phyloP scores from a whole-genome alignment of 345 rosid genomes.

The Anacardium occidentale region DNA sequence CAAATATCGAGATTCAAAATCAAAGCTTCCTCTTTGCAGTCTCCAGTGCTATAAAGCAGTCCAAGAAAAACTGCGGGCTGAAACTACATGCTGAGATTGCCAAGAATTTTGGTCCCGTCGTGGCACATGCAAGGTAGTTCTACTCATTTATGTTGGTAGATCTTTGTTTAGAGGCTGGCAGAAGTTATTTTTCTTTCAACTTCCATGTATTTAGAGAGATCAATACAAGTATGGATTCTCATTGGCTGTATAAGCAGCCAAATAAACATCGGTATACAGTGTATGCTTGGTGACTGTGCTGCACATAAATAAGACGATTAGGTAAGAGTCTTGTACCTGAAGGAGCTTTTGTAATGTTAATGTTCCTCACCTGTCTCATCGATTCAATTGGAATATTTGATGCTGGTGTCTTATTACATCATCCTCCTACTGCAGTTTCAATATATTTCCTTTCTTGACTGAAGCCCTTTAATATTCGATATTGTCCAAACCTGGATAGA shows the following conservation, averaged over 20 bases:
- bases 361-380: background rate
- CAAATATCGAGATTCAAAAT: constrained; percentile 86
- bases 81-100: constrained; percentile 30
- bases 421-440: background rate
- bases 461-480: background rate
- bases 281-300: background rate
- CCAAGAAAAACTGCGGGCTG: constrained; percentile 38
- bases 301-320: constrained; percentile 6
- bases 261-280: background rate
- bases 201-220: constrained; percentile 9
- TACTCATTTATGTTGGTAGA: constrained; percentile 18
- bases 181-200: constrained; percentile 1
- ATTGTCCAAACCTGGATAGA: background rate
- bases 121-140: constrained; percentile 8
- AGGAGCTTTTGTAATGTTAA: background rate
- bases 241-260: background rate
- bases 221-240: constrained; percentile 1
- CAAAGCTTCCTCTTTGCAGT: constrained; percentile 89
- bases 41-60: constrained; percentile 85
- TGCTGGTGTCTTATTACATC: background rate
- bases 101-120: background rate
- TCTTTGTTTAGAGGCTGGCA: constrained; percentile 11
- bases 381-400: background rate
- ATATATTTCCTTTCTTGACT: background rate
- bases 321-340: background rate